Percentiles rank a stretch among this genome's conserved stretches.
Evolutionary conservation across 2,329 filamentous ascomycete genomes (phyloP).

Genomic region (Gyromitra esculenta): DNA sequence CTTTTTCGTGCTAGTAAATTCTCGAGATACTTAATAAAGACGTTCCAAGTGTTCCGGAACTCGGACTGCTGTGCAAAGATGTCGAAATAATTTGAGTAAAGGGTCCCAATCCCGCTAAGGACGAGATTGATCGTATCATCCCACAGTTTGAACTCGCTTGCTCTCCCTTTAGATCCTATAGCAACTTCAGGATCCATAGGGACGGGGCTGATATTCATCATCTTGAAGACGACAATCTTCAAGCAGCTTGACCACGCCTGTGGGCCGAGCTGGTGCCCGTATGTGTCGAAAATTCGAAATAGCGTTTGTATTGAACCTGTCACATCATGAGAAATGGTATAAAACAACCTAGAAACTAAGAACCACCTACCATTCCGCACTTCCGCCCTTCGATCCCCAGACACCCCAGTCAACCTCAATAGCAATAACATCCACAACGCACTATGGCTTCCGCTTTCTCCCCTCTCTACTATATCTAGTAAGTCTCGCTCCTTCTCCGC

Average conservation of each 20-base stretch:
- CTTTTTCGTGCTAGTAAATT: slow-evolving; percentile 70
- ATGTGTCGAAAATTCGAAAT: slow-evolving; percentile 89
- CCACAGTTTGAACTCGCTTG: slow-evolving; percentile 67
- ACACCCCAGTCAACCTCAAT: slow-evolving; percentile 75
- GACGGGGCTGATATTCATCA: slow-evolving; percentile 61
- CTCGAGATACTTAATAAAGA: slow-evolving; percentile 75
- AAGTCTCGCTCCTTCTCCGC: slow-evolving; percentile 68
- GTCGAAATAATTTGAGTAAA: slow-evolving; percentile 80
- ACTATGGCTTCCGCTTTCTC: slow-evolving; percentile 71
- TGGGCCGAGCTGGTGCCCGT: slow-evolving; percentile 79
- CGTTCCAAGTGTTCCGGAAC: slow-evolving; percentile 79
- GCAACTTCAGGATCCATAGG: slow-evolving; percentile 20
- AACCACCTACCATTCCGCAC: slow-evolving; percentile 73
- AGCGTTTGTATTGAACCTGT: slow-evolving; percentile 84
- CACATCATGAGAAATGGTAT: slow-evolving; percentile 58
- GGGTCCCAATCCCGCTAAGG: slow-evolving; percentile 74
- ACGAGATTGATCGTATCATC: slow-evolving; percentile 79
- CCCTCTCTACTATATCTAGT: slow-evolving; percentile 68
- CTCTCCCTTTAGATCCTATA: slow-evolving; percentile 58
- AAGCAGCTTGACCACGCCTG: slow-evolving; percentile 86
- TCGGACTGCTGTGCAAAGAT: slow-evolving; percentile 72
- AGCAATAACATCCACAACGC: slow-evolving; percentile 83
- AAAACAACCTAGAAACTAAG: slow-evolving; percentile 16
- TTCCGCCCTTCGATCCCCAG: slow-evolving; percentile 76
- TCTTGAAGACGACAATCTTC: slow-evolving; percentile 79